These are phyloP conservation scores for Solanum boliviense DNA, from an alignment of 257 asterid species.

Conservation along the genomic window DNA sequence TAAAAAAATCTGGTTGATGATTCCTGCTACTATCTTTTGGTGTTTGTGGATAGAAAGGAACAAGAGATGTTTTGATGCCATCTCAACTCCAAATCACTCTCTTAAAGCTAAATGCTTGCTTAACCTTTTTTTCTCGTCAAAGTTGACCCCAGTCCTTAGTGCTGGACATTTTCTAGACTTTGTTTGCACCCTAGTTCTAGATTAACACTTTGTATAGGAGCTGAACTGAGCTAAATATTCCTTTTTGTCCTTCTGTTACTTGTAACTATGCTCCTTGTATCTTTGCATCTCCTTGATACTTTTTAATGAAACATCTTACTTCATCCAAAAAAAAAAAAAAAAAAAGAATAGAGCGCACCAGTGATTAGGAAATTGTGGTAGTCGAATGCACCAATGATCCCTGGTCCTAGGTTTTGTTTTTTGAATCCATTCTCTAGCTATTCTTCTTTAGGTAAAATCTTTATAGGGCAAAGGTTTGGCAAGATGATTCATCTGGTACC, in stretches of 20 bases:
- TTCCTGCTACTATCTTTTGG: neutral
- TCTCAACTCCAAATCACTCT: too few relatives aligned
- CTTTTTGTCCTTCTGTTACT: neutral
- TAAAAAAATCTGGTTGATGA: neutral
- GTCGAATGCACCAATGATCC: neutral
- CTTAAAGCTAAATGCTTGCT: too few relatives aligned
- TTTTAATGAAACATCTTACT: neutral
- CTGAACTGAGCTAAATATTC: neutral
- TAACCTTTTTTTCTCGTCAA: too few relatives aligned
- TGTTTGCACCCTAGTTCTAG: neutral
- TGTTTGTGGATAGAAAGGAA: neutral
- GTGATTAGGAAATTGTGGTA: neutral
- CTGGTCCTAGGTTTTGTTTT: neutral
- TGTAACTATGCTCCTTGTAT: neutral
- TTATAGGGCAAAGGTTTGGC: neutral
- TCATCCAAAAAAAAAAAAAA: neutral
- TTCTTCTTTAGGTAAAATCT: neutral
- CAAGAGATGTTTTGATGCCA: neutral
- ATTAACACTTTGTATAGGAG: neutral
- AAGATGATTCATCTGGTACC: slow-evolving; percentile 6
- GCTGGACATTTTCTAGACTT: neutral
- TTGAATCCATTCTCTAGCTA: neutral
- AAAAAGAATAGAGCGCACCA: neutral
- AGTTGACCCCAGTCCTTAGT: too few relatives aligned
- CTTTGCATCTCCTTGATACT: neutral